These are phyloP conservation scores for Lactarius pseudohatsudake DNA, from an alignment of 768 basidiomycete genomes.

Conservation along the genomic window DNA sequence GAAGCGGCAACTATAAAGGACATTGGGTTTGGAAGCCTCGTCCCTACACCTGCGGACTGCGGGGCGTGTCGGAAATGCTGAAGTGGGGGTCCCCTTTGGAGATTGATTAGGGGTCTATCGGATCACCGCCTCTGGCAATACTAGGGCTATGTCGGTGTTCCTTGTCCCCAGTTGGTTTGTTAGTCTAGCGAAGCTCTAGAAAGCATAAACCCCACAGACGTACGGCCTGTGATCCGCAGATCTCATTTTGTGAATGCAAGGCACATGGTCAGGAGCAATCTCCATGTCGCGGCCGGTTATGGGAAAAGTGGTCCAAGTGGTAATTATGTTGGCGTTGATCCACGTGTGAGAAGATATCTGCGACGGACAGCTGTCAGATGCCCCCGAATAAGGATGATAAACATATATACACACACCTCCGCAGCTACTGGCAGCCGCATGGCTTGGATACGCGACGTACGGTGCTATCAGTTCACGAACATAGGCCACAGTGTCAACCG, in stretches of 20 bases:
- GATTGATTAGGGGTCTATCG: not conserved
- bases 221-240: not conserved
- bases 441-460: not conserved
- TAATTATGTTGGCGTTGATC: not conserved
- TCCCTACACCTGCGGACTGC: not conserved
- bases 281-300: not conserved
- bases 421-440: not conserved
- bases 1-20: not conserved
- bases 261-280: not conserved
- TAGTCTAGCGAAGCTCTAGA: not conserved
- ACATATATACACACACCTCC: slow-evolving; percentile 1
- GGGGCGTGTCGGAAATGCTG: not conserved
- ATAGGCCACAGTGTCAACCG: too few relatives aligned
- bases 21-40: not conserved
- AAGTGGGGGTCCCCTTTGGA: not conserved
- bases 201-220: not conserved
- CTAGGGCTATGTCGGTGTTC: not conserved
- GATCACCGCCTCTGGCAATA: slow-evolving; percentile 4
- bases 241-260: not conserved
- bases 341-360: slow-evolving; percentile 7
- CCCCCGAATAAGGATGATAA: not conserved
- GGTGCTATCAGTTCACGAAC: slow-evolving; percentile 2
- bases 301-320: not conserved
- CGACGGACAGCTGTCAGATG: not conserved
- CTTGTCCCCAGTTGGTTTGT: not conserved